phyloP scores from a whole-genome alignment of 495 filamentous ascomycete species.

The Trichoderma virens region DNA sequence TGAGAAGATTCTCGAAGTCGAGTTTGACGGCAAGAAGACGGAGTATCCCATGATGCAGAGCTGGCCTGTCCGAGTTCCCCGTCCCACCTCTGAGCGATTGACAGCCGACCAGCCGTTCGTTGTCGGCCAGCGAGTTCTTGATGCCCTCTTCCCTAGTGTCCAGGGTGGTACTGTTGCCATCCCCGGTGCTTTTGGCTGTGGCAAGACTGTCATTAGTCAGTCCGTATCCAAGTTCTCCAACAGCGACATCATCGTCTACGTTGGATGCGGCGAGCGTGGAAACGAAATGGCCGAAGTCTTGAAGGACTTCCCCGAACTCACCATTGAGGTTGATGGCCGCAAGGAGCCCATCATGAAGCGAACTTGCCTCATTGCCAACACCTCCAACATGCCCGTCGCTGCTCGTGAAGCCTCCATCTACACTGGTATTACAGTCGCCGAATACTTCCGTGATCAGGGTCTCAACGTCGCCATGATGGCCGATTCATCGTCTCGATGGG shows the following conservation, averaged over 20 bases:
- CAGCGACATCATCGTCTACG: constrained; percentile 97
- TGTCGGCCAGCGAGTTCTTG: constrained; percentile 92
- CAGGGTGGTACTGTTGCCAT: constrained; percentile 97
- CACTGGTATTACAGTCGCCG: constrained; percentile 94
- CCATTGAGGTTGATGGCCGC: constrained; percentile 82
- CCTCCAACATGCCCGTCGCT: constrained; percentile 99
- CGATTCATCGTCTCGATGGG: constrained; percentile 97
- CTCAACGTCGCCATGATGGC: constrained; percentile 99
- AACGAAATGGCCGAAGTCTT: constrained; percentile 99
- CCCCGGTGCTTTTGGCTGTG: constrained; percentile 96
- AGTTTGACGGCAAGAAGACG: constrained; percentile 93
- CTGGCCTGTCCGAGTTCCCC: constrained; percentile 97
- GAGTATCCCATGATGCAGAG: constrained; percentile 96
- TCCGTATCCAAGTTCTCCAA: constrained; percentile 99
- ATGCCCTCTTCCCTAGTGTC: constrained; percentile 95
- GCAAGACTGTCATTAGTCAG: constrained; percentile 98
- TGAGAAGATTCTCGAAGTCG: constrained; percentile 89
- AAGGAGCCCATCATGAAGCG: constrained; percentile 99
- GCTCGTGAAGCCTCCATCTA: constrained; percentile 99
- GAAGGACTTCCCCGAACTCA: constrained; percentile 98
- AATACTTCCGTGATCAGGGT: constrained; percentile 98
- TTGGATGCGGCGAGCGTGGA: constrained; percentile 95
- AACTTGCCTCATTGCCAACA: constrained; percentile 96
- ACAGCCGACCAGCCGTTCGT: constrained; percentile 83
- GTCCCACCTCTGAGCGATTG: constrained; percentile 83